Conservation (phyloP, 768 basidiomycete species). For the Mycena amicta region DNA sequence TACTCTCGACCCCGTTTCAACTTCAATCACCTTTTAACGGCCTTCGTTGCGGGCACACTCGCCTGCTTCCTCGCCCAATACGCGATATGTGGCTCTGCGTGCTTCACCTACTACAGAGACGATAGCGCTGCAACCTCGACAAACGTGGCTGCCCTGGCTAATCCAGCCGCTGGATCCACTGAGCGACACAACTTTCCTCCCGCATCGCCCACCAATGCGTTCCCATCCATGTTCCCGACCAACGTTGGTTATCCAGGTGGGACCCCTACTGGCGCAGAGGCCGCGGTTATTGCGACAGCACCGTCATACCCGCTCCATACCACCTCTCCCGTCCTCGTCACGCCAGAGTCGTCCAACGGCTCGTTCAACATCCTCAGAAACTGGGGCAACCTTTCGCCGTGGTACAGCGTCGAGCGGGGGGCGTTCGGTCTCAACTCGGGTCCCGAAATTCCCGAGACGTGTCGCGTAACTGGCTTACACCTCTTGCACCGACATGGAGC, state of each 20-base stretch:
- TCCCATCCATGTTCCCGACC: constrained; percentile 75
- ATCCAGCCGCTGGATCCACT: constrained; percentile 75
- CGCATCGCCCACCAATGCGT: constrained; percentile 67
- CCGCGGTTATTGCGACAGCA: constrained; percentile 71
- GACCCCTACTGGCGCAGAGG: constrained; percentile 80
- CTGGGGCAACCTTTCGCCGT: constrained; percentile 87
- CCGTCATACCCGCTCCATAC: constrained; percentile 80
- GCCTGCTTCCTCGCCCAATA: constrained; percentile 54
- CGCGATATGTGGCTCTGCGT: constrained; percentile 44
- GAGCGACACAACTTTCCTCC: constrained; percentile 73
- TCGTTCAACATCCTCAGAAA: constrained; percentile 68
- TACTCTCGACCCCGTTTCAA: constrained; percentile 33
- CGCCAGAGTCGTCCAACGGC: constrained; percentile 44
- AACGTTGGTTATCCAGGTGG: constrained; percentile 75
- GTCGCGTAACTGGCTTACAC: constrained; percentile 73
- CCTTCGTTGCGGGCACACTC: constrained; percentile 57
- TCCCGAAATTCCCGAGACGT: constrained; percentile 70
- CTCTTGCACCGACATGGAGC: constrained; percentile 85
- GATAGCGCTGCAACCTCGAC: constrained; percentile 1
- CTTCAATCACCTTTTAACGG: constrained; percentile 41
- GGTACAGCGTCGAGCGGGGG: constrained; percentile 72
- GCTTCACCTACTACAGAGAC: constrained; percentile 33
- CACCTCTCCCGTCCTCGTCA: constrained; percentile 64
- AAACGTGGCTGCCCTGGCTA: constrained; percentile 45
- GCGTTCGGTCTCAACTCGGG: constrained; percentile 75